Conservation (phyloP, 495 filamentous ascomycete genomes). For the Penicillium arizonense region DNA sequence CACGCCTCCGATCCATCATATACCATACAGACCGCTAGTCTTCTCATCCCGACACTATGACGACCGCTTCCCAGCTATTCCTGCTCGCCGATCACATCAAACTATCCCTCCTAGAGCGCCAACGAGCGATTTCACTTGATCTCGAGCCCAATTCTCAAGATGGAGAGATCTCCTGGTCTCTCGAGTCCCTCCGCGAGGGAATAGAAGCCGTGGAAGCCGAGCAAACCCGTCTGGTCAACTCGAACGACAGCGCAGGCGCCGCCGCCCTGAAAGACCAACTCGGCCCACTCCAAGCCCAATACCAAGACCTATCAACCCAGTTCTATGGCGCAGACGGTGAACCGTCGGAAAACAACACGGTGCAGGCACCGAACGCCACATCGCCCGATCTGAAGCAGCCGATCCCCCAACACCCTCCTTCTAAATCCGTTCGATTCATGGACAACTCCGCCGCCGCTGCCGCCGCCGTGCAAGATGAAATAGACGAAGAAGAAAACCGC, state of each 20-base stretch:
- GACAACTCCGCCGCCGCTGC: slow-evolving; percentile 55
- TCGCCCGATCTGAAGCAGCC: slow-evolving; percentile 46
- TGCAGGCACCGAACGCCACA: slow-evolving; percentile 63
- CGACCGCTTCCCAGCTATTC: slow-evolving; percentile 55
- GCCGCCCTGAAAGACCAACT: slow-evolving; percentile 71
- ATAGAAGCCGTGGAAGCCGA: slow-evolving; percentile 74
- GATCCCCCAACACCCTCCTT: slow-evolving; percentile 45
- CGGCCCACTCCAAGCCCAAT: slow-evolving; percentile 53
- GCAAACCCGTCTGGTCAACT: slow-evolving; percentile 56
- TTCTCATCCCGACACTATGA: slow-evolving; percentile 38
- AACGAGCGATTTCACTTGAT: slow-evolving; percentile 84
- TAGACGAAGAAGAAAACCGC: slow-evolving; percentile 49
- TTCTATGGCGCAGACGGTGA: slow-evolving; percentile 60
- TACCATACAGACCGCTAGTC: slow-evolving; percentile 1
- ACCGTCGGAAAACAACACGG: slow-evolving; percentile 61
- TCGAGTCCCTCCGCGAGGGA: slow-evolving; percentile 82
- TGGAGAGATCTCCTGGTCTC: slow-evolving; percentile 82
- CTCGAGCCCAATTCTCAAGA: slow-evolving; percentile 83
- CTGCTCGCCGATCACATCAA: slow-evolving; percentile 57
- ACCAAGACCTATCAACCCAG: slow-evolving; percentile 57
- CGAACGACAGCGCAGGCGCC: slow-evolving; percentile 53
- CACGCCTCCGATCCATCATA: slow-evolving; percentile 3
- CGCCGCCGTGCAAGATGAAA: slow-evolving; percentile 32
- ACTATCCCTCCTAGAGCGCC: slow-evolving; percentile 69
- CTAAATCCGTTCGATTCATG: slow-evolving; percentile 90